Percentiles rank a stretch among this genome's conserved stretches.
These are phyloP conservation scores for Mycena chlorophos DNA, from an alignment of 768 basidiomycete genomes.

Conservation along the genomic window DNA sequence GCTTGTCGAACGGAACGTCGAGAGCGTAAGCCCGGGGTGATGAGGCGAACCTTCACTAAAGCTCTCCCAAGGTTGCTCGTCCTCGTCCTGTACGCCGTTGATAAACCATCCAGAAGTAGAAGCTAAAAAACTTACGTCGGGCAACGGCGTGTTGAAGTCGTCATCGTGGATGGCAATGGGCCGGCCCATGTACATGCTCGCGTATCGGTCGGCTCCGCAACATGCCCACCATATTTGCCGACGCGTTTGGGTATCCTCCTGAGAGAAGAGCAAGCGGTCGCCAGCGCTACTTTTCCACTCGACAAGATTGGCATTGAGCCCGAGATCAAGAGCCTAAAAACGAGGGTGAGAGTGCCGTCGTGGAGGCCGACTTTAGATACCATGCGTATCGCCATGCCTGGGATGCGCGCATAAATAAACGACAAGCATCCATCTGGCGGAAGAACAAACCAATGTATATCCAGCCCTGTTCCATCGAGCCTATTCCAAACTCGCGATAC, in stretches of 20 bases:
- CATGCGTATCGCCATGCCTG: slow-evolving; percentile 77
- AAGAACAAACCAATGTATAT: slow-evolving; percentile 61
- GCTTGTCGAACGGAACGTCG: slow-evolving; percentile 41
- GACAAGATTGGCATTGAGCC: slow-evolving; percentile 75
- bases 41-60: slow-evolving; percentile 29
- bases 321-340: slow-evolving; percentile 72
- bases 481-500: slow-evolving; percentile 84
- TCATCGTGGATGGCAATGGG: slow-evolving; percentile 66
- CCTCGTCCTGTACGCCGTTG: slow-evolving; percentile 50
- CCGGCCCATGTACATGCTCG: slow-evolving; percentile 76
- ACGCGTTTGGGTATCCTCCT: slow-evolving; percentile 67
- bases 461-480: slow-evolving; percentile 85
- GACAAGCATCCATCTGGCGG: slow-evolving; percentile 1
- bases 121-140: slow-evolving; percentile 44
- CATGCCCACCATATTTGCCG: slow-evolving; percentile 83
- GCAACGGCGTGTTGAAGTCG: slow-evolving; percentile 69
- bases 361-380: slow-evolving; percentile 32
- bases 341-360: slow-evolving; percentile 8
- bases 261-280: slow-evolving; percentile 59
- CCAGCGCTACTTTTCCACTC: slow-evolving; percentile 60
- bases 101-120: slow-evolving; percentile 1
- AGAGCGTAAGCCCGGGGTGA: slow-evolving; percentile 9
- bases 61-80: slow-evolving; percentile 56
- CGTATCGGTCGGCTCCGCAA: slow-evolving; percentile 72
- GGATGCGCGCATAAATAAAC: slow-evolving; percentile 6